Evolutionary conservation across 2,329 filamentous ascomycete species (phyloP), one percentile per base, ranked within the genome.

Genomic region (Cercospora nicotianae): DNA sequence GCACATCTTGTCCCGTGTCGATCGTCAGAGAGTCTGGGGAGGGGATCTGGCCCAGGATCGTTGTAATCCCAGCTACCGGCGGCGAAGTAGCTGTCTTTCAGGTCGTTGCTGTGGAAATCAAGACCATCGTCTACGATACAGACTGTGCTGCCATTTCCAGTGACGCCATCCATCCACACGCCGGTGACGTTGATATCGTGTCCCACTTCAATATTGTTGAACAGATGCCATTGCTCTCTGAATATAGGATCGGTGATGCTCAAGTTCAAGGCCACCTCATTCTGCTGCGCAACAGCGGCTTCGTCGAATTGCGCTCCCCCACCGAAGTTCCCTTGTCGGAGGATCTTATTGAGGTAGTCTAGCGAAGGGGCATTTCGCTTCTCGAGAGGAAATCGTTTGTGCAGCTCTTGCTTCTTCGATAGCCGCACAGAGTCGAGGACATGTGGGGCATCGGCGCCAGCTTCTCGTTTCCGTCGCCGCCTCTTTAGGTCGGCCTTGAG

Each of bases 141-240:
- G 2, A 96, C 93, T 1, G 92, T 97, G 18, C 91, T 87, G 69
- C 94, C 94, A 75, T 92, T 88, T 64, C 95, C 95, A 0, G 94
- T 98, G 66, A 97, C 90, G 4, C 94, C 94, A 73, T 95, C 88
- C 74, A 92, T 78, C 95, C 95, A 99, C 5, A 98, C 86, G 12
- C 90, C 93, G 0, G 93, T 96, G n/a, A 98, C 93, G 75, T 99
- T 99, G 76, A 99, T 87, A 78, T 99, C 95, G 80, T 98, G 92
- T 5, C 94, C 94, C 0, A 88, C 78, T 74, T 96, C 89, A 5
- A 91, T 78, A 0, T 91, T 85, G 78, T 99, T 99, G 82, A 91
- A 90, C 58, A 99, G 83, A 84, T 99, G 95, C 95, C 95, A 99
- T 80, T 99, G 95, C 66, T 96, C 91, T 51, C 87, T 84, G 80